Evolutionary conservation across 352 stramenopile genomes (phyloP), one percentile per base, ranked within the genome.

Genomic region (Phytophthora podocarpi): DNA sequence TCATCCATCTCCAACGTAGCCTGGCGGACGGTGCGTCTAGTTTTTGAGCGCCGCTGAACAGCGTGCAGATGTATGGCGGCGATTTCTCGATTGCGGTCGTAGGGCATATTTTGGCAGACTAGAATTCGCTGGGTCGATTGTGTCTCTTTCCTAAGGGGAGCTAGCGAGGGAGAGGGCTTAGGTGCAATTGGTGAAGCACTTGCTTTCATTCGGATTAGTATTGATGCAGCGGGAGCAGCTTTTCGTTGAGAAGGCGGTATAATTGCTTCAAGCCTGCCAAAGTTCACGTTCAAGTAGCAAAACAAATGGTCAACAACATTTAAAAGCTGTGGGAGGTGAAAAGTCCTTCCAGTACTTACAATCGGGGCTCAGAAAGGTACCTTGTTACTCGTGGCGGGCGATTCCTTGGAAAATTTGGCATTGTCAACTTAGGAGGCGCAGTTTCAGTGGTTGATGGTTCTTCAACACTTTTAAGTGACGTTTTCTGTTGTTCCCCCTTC

Each of bases 71-170:
- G 79, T 12, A 91, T 64, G 8, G 72, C 35, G 2, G 82, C 80
- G 16, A 91, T 91, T 37, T 87, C 82, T 57, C 77, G 73, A 70
- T 91, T 87, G 8, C 82, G 80, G 45, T 90, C 82, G 1, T 61
- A 47, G 4, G 71, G 74, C 4, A 63, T 24, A 27, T 64, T 73
- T 15, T 63, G 48, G 36, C 21, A 62, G n/a, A 43, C 54, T 64
- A 37, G 37, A 18, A 23, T 43, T 30, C 57, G 59, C 18, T 56
- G 63, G 23, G 18, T 23, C n/a, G 48, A n/a, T n/a, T n/a, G 45
- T 34, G 48, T 20, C 7, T 67, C 26, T 15, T 61, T 67, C 31
- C 48, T 59, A 28, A 71, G 37, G 32, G 60, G 55, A 21, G 48
- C 48, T 12, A 72, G 39, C 3, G 54, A 37, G 5, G 63, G 20